Conservation (phyloP, 176 grass and related monocot genomes). For the Eleusine indica region DNA sequence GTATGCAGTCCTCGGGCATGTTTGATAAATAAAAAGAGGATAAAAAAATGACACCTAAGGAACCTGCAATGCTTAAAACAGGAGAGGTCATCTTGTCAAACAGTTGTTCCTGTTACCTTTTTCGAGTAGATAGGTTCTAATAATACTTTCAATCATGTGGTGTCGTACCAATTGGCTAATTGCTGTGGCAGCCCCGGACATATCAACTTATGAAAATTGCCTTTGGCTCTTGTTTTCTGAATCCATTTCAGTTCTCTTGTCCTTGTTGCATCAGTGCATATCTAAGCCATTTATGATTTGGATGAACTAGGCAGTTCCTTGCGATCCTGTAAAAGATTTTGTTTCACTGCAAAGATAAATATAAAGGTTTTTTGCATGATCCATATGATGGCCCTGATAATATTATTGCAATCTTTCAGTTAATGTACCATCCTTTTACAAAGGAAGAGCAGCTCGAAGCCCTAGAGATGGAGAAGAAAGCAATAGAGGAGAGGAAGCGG, state of each 20-base stretch:
- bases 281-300: neutral
- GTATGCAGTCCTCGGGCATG: no score
- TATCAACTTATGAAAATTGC: neutral
- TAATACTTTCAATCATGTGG: neutral
- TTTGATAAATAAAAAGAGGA: neutral
- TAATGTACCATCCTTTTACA: constrained; percentile 73
- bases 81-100: neutral
- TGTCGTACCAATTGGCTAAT: neutral
- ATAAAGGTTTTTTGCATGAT: neutral
- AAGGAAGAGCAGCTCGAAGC: constrained; percentile 79
- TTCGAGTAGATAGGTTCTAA: neutral
- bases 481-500: constrained; percentile 79
- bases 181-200: neutral
- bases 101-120: neutral
- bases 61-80: neutral
- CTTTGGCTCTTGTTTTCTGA: neutral
- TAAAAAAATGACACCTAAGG: neutral
- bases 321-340: neutral
- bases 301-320: neutral
- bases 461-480: constrained; percentile 69
- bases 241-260: neutral
- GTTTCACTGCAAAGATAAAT: constrained; percentile 3
- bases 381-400: constrained; percentile 7
- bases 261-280: neutral
- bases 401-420: constrained; percentile 46